Conservation (phyloP, 371 early-diverging fungal genomes). For the Mucor plumbeus region DNA sequence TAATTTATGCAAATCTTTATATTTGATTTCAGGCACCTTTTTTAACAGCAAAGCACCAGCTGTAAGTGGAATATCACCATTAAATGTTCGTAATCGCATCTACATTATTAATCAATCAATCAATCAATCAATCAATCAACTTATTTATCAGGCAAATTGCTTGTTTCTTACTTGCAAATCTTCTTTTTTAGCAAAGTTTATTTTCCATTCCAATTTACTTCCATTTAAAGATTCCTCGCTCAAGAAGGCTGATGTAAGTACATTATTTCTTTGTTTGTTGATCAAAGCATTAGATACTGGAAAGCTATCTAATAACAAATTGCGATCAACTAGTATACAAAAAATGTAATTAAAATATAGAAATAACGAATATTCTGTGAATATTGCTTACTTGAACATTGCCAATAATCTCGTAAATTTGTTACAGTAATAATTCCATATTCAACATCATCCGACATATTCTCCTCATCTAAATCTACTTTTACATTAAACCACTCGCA, state of each 20-base stretch:
- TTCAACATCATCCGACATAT: background rate
- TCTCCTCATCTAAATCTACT: background rate
- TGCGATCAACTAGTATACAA: background rate
- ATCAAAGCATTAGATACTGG: background rate
- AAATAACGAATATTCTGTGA: background rate
- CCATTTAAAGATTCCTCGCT: background rate
- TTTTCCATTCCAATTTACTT: slow-evolving; percentile 2
- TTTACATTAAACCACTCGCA: slow-evolving; percentile 2
- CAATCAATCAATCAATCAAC: background rate
- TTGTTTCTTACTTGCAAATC: background rate
- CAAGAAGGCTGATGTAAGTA: background rate
- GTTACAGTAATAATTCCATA: background rate
- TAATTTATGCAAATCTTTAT: background rate
- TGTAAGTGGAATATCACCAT: background rate
- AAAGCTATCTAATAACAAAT: background rate
- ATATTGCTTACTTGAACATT: background rate
- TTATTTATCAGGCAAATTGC: background rate
- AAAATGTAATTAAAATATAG: too few species aligned
- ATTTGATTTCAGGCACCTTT: background rate
- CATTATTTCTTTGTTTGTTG: slow-evolving; percentile 2
- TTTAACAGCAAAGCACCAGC: background rate
- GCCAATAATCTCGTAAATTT: slow-evolving; percentile 1
- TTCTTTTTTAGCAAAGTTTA: background rate
- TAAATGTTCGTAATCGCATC: slow-evolving; percentile 4
- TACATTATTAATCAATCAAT: background rate